phyloP scores from a whole-genome alignment of 306 rosid genomes.

The Alnus rubra region DNA sequence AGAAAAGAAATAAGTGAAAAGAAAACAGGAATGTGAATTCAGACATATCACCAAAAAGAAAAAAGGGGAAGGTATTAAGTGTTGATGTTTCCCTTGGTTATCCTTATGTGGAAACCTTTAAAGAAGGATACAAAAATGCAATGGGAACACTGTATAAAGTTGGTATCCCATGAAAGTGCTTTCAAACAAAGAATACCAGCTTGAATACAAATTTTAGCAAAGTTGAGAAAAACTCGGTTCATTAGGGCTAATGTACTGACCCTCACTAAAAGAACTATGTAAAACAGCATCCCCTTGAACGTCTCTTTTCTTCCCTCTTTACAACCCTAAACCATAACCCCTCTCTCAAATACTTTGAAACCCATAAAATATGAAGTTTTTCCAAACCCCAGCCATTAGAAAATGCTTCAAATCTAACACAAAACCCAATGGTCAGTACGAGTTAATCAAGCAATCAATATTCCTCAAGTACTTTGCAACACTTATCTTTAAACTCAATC shows the following conservation, averaged over 20 bases:
- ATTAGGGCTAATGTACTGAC: background rate
- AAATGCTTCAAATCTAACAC: too few species aligned
- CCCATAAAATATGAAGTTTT: too few species aligned
- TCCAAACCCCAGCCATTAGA: too few species aligned
- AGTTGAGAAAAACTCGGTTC: background rate
- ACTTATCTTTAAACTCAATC: background rate
- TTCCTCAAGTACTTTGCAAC: background rate
- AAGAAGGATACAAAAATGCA: background rate
- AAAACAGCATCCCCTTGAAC: background rate
- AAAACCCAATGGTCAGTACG: too few species aligned
- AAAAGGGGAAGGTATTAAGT: background rate
- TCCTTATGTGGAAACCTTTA: background rate
- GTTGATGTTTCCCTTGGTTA: background rate
- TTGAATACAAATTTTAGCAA: background rate
- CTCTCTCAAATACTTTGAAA: background rate
- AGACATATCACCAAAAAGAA: background rate
- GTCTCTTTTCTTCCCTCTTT: background rate
- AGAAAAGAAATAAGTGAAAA: constrained; percentile 24
- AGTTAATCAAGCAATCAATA: background rate
- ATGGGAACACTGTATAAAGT: background rate
- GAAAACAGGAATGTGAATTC: background rate
- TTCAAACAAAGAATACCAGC: background rate
- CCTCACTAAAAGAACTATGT: background rate
- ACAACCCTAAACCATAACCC: background rate
- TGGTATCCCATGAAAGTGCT: background rate